Conservation (phyloP, 768 basidiomycete genomes). For the Hydnomerulius pinastri region DNA sequence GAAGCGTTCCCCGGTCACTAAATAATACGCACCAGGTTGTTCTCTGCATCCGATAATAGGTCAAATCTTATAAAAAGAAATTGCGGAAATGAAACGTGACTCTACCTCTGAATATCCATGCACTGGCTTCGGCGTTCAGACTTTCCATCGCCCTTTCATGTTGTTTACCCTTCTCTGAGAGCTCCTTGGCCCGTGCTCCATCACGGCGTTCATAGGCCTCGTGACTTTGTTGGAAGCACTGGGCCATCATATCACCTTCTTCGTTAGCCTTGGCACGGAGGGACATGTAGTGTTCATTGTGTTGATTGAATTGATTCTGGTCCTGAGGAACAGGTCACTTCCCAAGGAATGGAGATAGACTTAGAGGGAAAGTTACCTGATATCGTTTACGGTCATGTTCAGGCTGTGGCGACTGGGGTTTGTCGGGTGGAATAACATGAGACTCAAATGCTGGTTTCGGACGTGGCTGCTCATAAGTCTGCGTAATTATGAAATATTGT, state of each 20-base stretch:
- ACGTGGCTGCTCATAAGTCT: constrained; percentile 15
- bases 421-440: constrained; percentile 6
- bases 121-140: constrained; percentile 78
- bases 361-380: constrained; percentile 15
- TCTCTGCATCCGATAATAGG: constrained; percentile 48
- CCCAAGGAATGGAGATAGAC: not conserved
- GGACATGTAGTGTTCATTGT: constrained; percentile 65
- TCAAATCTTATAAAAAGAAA: not conserved
- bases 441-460: constrained; percentile 14
- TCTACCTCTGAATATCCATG: constrained; percentile 75
- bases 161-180: constrained; percentile 78
- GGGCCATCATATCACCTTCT: constrained; percentile 80
- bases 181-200: constrained; percentile 77
- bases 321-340: constrained; percentile 37
- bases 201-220: constrained; percentile 73
- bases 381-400: constrained; percentile 14
- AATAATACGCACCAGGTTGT: constrained; percentile 66
- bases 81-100: not conserved
- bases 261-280: constrained; percentile 76
- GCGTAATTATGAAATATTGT: not conserved
- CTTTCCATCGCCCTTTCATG: constrained; percentile 78
- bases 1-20: not conserved
- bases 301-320: constrained; percentile 63
- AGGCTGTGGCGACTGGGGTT: constrained; percentile 12
- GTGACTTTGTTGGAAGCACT: constrained; percentile 69